A percentile compares a stretch with the other conserved stretches of the same genome.
Conservation (phyloP, 805 yeast genomes). For the Candida sphagnicola region DNA sequence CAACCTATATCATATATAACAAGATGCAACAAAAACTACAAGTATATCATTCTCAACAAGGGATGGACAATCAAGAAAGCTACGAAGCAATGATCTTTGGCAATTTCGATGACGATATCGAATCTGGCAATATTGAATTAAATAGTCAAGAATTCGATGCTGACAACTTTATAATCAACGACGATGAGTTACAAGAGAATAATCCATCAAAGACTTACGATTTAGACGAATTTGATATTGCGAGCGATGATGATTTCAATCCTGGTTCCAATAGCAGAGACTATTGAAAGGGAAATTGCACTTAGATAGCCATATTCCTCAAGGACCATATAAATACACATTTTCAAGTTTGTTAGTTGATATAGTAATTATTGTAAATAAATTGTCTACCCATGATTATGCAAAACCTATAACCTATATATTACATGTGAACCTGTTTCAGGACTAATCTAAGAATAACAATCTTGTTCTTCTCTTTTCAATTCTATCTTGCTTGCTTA, state of each 20-base stretch:
- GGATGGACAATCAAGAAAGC: slow-evolving; percentile 3
- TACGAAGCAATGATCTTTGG: slow-evolving; percentile 37
- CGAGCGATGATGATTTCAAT: slow-evolving; percentile 2
- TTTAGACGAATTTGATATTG: slow-evolving; percentile 3
- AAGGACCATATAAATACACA: too few relatives aligned
- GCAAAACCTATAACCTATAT: neutral
- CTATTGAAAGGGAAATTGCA: too few relatives aligned
- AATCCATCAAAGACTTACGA: neutral
- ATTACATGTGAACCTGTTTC: neutral
- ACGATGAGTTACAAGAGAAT: slow-evolving; percentile 24
- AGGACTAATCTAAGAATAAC: slow-evolving; percentile 26
- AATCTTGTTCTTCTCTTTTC: slow-evolving; percentile 43
- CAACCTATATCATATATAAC: slow-evolving; percentile 65
- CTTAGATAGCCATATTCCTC: too few relatives aligned
- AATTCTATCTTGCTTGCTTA: slow-evolving; percentile 28
- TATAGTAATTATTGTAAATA: neutral
- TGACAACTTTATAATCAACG: slow-evolving; percentile 38
- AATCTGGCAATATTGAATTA: slow-evolving; percentile 29
- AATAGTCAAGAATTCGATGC: slow-evolving; percentile 35
- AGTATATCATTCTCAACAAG: slow-evolving; percentile 18
- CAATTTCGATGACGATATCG: slow-evolving; percentile 36
- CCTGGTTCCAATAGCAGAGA: slow-evolving; percentile 8
- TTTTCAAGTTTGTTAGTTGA: neutral
- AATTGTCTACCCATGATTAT: neutral
- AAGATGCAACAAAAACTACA: slow-evolving; percentile 42